These are phyloP conservation scores for Filobasidium wieringae DNA, from an alignment of 768 basidiomycete genomes.

Conservation along the genomic window DNA sequence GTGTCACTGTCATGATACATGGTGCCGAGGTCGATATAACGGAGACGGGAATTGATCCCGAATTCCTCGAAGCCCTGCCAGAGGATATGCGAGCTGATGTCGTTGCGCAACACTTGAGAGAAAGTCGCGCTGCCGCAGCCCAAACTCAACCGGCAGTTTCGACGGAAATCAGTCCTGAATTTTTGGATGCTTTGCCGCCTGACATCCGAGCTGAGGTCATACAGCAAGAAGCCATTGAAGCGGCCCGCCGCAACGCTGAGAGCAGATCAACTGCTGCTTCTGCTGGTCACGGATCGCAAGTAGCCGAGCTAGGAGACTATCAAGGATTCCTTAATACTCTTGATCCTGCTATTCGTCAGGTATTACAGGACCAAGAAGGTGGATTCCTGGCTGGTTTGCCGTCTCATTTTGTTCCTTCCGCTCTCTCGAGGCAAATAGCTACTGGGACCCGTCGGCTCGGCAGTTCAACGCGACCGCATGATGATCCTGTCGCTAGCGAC, in stretches of 20 bases:
- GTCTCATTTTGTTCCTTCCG: neutral
- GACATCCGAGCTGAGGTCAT: constrained; percentile 95
- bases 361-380: too few species aligned
- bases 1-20: constrained; percentile 80
- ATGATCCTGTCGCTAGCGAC: too few species aligned
- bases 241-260: constrained; percentile 45
- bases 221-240: constrained; percentile 82
- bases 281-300: neutral
- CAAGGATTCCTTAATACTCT: constrained; percentile 85
- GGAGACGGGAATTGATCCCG: constrained; percentile 94
- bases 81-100: constrained; percentile 99
- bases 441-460: too few species aligned
- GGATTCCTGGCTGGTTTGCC: neutral
- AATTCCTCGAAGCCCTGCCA: constrained; percentile 91
- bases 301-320: constrained; percentile 60
- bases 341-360: constrained; percentile 75
- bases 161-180: constrained; percentile 82
- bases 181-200: constrained; percentile 88
- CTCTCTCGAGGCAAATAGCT: too few species aligned
- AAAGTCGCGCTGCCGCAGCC: constrained; percentile 60
- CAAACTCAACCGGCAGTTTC: constrained; percentile 45
- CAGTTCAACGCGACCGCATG: too few species aligned
- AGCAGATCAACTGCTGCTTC: neutral
- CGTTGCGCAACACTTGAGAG: constrained; percentile 89
- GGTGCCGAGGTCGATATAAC: constrained; percentile 93